A percentile compares a stretch with the other conserved stretches of the same genome.
These are phyloP conservation scores for Aegilops longissima DNA, from an alignment of 176 grass and related monocot genomes.

Conservation along the genomic window DNA sequence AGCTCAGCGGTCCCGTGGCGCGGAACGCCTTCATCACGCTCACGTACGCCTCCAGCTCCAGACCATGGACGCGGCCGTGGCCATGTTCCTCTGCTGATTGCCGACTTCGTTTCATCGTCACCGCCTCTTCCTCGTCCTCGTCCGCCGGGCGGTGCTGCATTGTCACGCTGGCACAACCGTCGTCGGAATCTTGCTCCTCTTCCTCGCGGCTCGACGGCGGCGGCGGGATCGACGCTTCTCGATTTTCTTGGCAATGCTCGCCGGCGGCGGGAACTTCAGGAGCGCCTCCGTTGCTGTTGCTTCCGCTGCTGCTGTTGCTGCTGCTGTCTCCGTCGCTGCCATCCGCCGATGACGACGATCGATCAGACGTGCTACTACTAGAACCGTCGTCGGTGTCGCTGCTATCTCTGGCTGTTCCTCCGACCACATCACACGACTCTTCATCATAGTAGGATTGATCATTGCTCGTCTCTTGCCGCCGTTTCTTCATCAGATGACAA, in stretches of 20 bases:
- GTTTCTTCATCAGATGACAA: background rate
- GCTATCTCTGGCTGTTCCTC: background rate
- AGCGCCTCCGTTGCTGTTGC: background rate
- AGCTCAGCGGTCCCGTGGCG: slow-evolving; percentile 54
- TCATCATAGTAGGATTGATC: background rate
- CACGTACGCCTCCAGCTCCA: slow-evolving; percentile 62
- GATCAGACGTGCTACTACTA: slow-evolving; percentile 15
- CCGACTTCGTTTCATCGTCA: background rate
- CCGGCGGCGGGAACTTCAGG: background rate
- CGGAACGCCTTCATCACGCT: slow-evolving; percentile 56
- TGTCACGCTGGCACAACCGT: background rate
- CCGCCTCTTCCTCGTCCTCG: background rate
- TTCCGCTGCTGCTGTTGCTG: background rate
- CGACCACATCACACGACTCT: background rate
- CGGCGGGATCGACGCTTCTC: background rate
- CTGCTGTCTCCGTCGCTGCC: background rate
- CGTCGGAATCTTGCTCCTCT: background rate
- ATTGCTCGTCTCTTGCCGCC: background rate
- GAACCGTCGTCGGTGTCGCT: background rate
- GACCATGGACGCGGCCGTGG: slow-evolving; percentile 1
- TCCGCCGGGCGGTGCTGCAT: background rate
- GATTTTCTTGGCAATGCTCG: background rate
- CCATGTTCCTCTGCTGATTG: background rate
- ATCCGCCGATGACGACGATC: slow-evolving; percentile 33
- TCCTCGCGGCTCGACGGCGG: background rate